These are phyloP conservation scores for Porcisia deanei DNA, from an alignment of 208 protist genomes.

Conservation along the genomic window DNA sequence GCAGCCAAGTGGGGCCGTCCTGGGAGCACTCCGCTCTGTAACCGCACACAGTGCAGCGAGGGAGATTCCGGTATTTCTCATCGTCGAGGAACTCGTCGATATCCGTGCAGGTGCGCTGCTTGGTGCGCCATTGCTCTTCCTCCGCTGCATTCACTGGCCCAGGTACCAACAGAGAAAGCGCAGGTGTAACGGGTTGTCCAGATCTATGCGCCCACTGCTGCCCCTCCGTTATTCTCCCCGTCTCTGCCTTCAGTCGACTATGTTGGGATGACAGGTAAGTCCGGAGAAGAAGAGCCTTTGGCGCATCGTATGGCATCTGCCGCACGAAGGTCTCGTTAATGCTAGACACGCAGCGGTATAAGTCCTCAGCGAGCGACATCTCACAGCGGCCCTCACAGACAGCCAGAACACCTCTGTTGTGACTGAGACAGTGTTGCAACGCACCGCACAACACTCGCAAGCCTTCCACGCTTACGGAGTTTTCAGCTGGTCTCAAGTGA, in stretches of 20 bases:
- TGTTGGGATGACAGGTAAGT: conserved; percentile 22
- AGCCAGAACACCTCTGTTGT: conserved; percentile 58
- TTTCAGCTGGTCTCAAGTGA: conserved; percentile 11
- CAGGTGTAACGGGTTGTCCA: background rate
- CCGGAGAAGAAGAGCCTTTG: conserved; percentile 27
- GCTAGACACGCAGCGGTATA: conserved; percentile 41
- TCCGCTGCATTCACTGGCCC: conserved; percentile 15
- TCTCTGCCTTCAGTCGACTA: conserved; percentile 19
- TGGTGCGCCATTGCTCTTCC: conserved; percentile 31
- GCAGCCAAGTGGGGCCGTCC: conserved; percentile 42
- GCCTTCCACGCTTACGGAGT: conserved; percentile 36
- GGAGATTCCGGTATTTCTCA: conserved; percentile 3
- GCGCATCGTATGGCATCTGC: conserved; percentile 27
- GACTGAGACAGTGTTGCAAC: conserved; percentile 50
- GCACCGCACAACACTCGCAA: conserved; percentile 55
- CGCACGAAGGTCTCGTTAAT: conserved; percentile 41
- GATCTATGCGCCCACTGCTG: background rate
- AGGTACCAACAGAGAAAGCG: conserved; percentile 6
- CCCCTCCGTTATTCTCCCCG: background rate
- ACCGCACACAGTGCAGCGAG: conserved; percentile 61
- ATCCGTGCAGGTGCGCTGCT: conserved; percentile 11
- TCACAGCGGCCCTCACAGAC: conserved; percentile 62
- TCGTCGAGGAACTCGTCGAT: conserved; percentile 35
- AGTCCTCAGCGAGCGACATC: conserved; percentile 43
- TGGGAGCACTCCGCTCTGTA: conserved; percentile 26